Conservation (phyloP, 1,284 basidiomycete species). For the Abortiporus biennis region DNA sequence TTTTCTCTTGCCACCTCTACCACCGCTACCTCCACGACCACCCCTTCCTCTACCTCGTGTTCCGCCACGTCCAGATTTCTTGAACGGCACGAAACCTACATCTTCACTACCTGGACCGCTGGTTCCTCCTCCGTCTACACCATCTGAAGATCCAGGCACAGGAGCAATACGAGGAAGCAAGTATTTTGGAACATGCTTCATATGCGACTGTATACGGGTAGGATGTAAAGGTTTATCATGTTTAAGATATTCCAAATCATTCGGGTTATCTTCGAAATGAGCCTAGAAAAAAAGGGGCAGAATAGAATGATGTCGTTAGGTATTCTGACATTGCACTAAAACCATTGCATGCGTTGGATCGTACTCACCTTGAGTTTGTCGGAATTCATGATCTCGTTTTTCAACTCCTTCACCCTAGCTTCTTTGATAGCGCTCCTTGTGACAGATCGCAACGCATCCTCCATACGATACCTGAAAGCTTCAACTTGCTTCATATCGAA, state of each 20-base stretch:
- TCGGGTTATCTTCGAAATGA: slow-evolving; percentile 97
- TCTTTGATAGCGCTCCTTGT: slow-evolving; percentile 86
- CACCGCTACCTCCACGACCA: slow-evolving; percentile 24
- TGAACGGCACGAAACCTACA: slow-evolving; percentile 66
- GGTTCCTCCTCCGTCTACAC: slow-evolving; percentile 24
- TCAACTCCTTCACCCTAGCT: slow-evolving; percentile 91
- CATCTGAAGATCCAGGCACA: slow-evolving; percentile 29
- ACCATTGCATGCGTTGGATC: too few relatives aligned
- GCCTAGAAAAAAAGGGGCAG: slow-evolving; percentile 46
- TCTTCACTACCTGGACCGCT: slow-evolving; percentile 22
- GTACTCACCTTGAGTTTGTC: slow-evolving; percentile 98
- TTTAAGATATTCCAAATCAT: slow-evolving; percentile 88
- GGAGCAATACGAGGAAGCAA: slow-evolving; percentile 78
- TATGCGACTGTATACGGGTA: slow-evolving; percentile 82
- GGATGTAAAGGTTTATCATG: slow-evolving; percentile 95
- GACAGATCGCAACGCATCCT: slow-evolving; percentile 88
- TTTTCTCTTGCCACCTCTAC: slow-evolving; percentile 56
- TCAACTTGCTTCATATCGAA: slow-evolving; percentile 95
- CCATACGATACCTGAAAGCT: slow-evolving; percentile 98
- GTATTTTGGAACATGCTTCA: slow-evolving; percentile 96
- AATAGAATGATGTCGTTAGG: not conserved
- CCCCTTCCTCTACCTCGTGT: slow-evolving; percentile 43
- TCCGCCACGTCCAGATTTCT: slow-evolving; percentile 44
- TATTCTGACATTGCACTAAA: too few relatives aligned
- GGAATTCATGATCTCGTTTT: slow-evolving; percentile 89